Evolutionary conservation across 805 yeast species (phyloP), one percentile per base, ranked within the genome.

Genomic region (Ogataea trehaloabstinens): DNA sequence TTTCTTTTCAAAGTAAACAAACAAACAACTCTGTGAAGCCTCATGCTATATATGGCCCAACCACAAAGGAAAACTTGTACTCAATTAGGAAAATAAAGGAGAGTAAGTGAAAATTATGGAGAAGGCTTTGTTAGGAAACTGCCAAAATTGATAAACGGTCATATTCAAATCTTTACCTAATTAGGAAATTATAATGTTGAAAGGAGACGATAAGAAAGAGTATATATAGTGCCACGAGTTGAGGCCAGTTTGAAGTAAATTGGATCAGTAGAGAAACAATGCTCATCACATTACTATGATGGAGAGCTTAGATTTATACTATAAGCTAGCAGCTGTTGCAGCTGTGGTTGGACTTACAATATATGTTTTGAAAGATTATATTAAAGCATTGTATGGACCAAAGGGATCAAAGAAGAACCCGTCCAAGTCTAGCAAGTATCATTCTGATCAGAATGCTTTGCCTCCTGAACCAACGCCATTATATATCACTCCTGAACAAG

Each of bases 401-500:
- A 32, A 35, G 8, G 21, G 27, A 11, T 3, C 42, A 13, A 32
- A 17, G 7, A 27, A 31, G 11, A 19, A 19, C 6, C 30, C 16
- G 13, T 28, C 35, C 2, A 46, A 42, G 29, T 48, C 44, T 25
- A 45, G 52, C 1, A 53, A 47, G 25, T 53, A 53, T 31, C 52
- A 50, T 18, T 45, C 56, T 4, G 52, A 46, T 21, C 25, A 33
- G 36, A 44, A 57, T 29, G 63, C 61, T 8, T 64, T 63, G 15
- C 50, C 56, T 10, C 76, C 77, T 7, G 55, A 56, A 28, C 82
- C 83, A 16, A 71, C 79, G 0, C 85, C 87, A 0, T 61, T 81
- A 20, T 66, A 66, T 62, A 73, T 82, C 36, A 80, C 85, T 0
- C 85, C 85, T 2, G 87, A 82, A 34, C 78, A 79, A 49, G 84